phyloP scores from a whole-genome alignment of 2,329 filamentous ascomycete genomes.

The Colletotrichum graminicola region DNA sequence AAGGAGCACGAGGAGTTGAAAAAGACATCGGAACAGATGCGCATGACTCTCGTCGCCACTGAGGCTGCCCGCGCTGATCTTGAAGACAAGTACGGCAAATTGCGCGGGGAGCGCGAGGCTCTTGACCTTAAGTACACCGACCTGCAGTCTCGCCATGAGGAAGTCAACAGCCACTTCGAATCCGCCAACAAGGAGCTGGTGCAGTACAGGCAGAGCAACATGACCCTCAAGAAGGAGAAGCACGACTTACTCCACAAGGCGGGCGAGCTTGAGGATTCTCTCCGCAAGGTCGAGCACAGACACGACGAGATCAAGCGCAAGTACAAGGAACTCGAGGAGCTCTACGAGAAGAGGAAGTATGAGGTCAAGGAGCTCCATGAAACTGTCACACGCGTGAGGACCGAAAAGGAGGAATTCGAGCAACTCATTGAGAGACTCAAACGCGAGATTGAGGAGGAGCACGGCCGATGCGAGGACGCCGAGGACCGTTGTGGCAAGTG shows the following conservation, averaged over 20 bases:
- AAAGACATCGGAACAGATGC: slow-evolving; percentile 26
- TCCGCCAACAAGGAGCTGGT: slow-evolving; percentile 23
- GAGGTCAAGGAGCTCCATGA: slow-evolving; percentile 34
- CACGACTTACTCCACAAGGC: slow-evolving; percentile 15
- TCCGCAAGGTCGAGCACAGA: slow-evolving; percentile 30
- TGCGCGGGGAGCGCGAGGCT: slow-evolving; percentile 28
- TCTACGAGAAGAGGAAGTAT: slow-evolving; percentile 27
- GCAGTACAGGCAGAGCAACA: slow-evolving; percentile 17
- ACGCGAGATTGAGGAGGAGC: slow-evolving; percentile 25
- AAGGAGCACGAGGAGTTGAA: slow-evolving; percentile 33
- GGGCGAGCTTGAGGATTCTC: slow-evolving; percentile 18
- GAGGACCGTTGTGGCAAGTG: slow-evolving; percentile 30
- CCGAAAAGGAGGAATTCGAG: slow-evolving; percentile 32
- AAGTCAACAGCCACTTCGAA: slow-evolving; percentile 20
- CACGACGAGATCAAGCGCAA: slow-evolving; percentile 31
- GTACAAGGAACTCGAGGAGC: slow-evolving; percentile 31
- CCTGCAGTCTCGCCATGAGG: slow-evolving; percentile 26
- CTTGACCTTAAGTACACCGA: slow-evolving; percentile 30
- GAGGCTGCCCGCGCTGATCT: slow-evolving; percentile 25
- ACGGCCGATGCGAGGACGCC: slow-evolving; percentile 25
- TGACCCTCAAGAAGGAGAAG: slow-evolving; percentile 26
- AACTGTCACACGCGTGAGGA: slow-evolving; percentile 10
- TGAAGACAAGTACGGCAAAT: slow-evolving; percentile 14
- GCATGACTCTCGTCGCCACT: slow-evolving; percentile 10
- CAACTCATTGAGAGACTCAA: slow-evolving; percentile 21